Evolutionary conservation across 768 basidiomycete species (phyloP), one percentile per base, ranked within the genome.

Genomic region (Tulasnella sp.): DNA sequence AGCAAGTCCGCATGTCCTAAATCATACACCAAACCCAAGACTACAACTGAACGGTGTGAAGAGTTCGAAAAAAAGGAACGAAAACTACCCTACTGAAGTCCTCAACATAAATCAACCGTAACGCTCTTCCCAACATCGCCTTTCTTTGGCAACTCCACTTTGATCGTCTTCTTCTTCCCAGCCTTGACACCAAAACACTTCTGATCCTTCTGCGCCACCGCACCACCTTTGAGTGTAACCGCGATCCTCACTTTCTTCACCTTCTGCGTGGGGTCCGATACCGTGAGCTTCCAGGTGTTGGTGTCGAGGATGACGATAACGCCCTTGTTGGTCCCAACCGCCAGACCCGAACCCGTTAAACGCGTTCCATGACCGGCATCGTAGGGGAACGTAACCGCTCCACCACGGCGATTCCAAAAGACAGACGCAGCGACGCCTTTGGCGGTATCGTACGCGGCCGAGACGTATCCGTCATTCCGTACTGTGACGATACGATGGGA

Each of bases 231-330:
- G 12, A 12, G 12, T 9, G 29, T 2, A 11, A 52, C 37, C 32
- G 43, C 48, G 1, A 57, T 14, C 4, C 31, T 43, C 21, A 46
- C 46, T 23, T 32, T 36, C 3, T 31, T 32, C 43, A 66, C 36
- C 2, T 6, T 71, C 64, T 86, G 84, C 1, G 80, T 80, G 6
- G 83, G 84, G 64, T 86, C 83, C 0, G 83, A 76, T 9, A 83
- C 73, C 0, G 75, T 77, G 31, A 86, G 59, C n/a, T 68, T 70
- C 32, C 75, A 71, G 1, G 71, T 69, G 11, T 68, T 61, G 19
- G 73, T 39, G 12, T 71, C 65, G 59, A 76, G 73, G 39, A 69
- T 72, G 1, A 72, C 61, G 23, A 65, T 64, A n/a, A 73, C 61
- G 19, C 65, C 70, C 7, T 62, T 41, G 27, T 64, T 41, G 11